Evolutionary conservation across 2,329 filamentous ascomycete species (phyloP), one percentile per base, ranked within the genome.

Genomic region (Sphaerulina musiva): DNA sequence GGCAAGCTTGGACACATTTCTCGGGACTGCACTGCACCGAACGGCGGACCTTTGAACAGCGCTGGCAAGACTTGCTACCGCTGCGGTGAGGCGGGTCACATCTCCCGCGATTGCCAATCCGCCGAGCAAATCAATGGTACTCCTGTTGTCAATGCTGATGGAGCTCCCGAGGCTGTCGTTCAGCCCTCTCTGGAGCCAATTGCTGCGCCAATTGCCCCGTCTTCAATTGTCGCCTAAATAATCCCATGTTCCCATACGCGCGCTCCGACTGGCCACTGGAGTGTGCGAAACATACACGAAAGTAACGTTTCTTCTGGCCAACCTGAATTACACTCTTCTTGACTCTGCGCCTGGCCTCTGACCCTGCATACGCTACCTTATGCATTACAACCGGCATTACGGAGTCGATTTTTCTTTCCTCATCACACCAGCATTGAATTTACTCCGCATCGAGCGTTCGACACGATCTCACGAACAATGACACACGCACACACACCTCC

Each of bases 61-160:
- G 95, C 89, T 59, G 92, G 92, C 70, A 98, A 97, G 84, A 95
- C 91, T 61, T 98, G 93, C 83, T 98, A 98, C 79, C 87, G 91
- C 73, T 98, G 93, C 71, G 89, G 92, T 62, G 88, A 96, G 77
- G 84, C 90, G 55, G 93, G 93, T 50, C 92, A 97, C 75, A 97
- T 97, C 74, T 95, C 89, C 55, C 87, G 92, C 60, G 92, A 97
- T 66, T 96, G 93, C 79, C 90, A 82, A 84, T 74, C 74, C 43
- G 62, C 62, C 12, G 57, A 63, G 45, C 64, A 68, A 38, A 52
- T 67, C 50, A 68, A 67, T 54, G 66, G 67, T 49, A 64, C 61
- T 54, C 64, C 67, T 34, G 56, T 50, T 11, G 54, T 59, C 14
- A 68, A 72, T 14, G 59, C 65, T 47, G 64, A 69, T 40, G 60